These are phyloP conservation scores for Glonium stellatum DNA, from an alignment of 495 filamentous ascomycete species.

Conservation along the genomic window DNA sequence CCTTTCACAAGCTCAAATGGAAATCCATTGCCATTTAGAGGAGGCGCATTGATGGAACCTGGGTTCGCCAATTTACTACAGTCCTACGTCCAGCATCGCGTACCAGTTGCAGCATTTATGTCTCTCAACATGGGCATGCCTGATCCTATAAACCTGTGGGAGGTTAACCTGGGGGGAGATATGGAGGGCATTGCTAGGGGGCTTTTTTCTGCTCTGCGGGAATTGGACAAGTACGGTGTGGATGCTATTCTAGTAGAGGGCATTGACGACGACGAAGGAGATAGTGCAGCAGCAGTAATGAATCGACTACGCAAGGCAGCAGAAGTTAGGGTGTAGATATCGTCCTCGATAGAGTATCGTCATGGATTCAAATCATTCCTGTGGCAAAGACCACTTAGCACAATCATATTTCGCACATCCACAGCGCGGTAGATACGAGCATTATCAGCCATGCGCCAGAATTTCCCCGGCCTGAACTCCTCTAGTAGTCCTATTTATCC, in stretches of 20 bases:
- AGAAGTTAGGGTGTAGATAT: conserved; percentile 35
- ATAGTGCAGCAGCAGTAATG: conserved; percentile 92
- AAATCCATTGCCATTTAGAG: background rate
- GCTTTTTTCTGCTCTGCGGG: conserved; percentile 78
- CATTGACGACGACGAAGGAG: conserved; percentile 58
- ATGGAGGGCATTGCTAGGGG: conserved; percentile 70
- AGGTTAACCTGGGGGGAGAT: conserved; percentile 60
- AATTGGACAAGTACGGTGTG: conserved; percentile 70
- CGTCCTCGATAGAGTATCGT: background rate
- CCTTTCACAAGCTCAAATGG: background rate
- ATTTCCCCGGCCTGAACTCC: too few species aligned
- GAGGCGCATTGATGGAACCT: background rate
- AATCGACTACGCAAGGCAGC: conserved; percentile 90
- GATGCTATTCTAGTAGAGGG: conserved; percentile 91
- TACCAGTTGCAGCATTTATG: conserved; percentile 15
- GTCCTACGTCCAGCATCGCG: conserved; percentile 14
- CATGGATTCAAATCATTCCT: too few species aligned
- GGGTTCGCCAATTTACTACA: conserved; percentile 17
- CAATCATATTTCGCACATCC: too few species aligned
- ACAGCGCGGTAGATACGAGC: too few species aligned
- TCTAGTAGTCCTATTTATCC: too few species aligned
- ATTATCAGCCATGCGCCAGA: too few species aligned
- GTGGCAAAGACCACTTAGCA: too few species aligned
- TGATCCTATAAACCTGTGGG: conserved; percentile 27
- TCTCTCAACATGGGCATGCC: background rate